These are phyloP conservation scores for Drosera capensis DNA, from an alignment of 148 eudicot species.

Conservation along the genomic window DNA sequence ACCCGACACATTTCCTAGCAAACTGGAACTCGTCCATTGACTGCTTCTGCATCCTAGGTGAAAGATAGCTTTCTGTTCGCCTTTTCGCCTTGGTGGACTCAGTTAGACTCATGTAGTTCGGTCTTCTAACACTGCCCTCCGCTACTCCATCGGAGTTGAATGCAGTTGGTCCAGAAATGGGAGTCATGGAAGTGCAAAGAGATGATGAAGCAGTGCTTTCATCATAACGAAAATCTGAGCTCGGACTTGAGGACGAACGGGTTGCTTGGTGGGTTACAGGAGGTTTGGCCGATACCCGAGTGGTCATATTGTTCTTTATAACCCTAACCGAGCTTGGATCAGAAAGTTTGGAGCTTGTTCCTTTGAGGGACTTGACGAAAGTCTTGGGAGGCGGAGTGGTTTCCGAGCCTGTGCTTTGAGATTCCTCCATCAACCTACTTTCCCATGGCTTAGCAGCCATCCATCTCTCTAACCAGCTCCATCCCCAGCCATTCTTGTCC, in stretches of 20 bases:
- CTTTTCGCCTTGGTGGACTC: conserved; percentile 77
- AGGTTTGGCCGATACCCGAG: conserved; percentile 65
- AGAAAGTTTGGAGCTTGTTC: conserved; percentile 23
- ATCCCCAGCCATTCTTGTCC: conserved; percentile 58
- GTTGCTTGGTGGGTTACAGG: conserved; percentile 29
- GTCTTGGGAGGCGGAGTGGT: conserved; percentile 41
- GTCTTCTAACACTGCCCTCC: conserved; percentile 33
- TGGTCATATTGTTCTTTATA: conserved; percentile 55
- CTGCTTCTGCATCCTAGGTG: conserved; percentile 36
- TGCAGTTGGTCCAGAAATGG: conserved; percentile 35
- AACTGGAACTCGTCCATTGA: conserved; percentile 90
- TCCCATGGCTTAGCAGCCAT: conserved; percentile 98
- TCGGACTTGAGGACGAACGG: conserved; percentile 67
- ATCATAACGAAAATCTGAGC: conserved; percentile 58
- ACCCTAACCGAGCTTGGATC: conserved; percentile 49
- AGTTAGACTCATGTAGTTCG: conserved; percentile 80
- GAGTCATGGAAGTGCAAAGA: conserved; percentile 66
- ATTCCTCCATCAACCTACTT: conserved; percentile 70
- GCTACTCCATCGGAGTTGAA: conserved; percentile 27
- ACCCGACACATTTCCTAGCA: conserved; percentile 37
- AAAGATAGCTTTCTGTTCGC: conserved; percentile 14
- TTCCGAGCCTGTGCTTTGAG: conserved; percentile 21
- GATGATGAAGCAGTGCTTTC: conserved; percentile 88
- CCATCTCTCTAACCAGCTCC: conserved; percentile 99
- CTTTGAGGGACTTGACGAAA: conserved; percentile 12